Evolutionary conservation across 164 flowering plant species (phyloP).

Genomic region (Nymphaea thermarum): DNA sequence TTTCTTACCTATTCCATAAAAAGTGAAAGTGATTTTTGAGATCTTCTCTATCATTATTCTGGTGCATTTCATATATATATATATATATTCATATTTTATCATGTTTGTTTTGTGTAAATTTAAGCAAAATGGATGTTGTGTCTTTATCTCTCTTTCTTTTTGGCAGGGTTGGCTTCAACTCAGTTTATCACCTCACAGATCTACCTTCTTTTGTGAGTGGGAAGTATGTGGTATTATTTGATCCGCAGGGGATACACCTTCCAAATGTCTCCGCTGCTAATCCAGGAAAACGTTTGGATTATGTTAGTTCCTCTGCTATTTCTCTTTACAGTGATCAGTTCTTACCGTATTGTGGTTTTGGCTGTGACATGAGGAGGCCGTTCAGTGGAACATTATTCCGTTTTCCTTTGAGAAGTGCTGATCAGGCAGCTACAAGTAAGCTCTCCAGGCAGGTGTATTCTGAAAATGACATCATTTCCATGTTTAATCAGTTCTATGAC

Average conservation of each 20-base stretch:
- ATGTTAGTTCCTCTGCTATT: conserved; percentile 69
- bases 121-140: too few relatives aligned
- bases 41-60: too few relatives aligned
- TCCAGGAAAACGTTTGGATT: conserved; percentile 95
- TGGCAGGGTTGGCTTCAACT: conserved; percentile 90
- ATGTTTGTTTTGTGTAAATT: too few relatives aligned
- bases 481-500: conserved; percentile 75
- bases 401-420: conserved; percentile 84
- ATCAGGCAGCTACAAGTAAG: conserved; percentile 73
- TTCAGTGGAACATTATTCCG: conserved; percentile 89
- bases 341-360: conserved; percentile 80
- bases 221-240: conserved; percentile 80
- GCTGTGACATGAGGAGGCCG: conserved; percentile 74
- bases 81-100: too few relatives aligned
- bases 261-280: conserved; percentile 79
- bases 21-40: too few relatives aligned
- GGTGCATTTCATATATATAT: too few relatives aligned
- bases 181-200: conserved; percentile 93
- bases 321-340: conserved; percentile 72
- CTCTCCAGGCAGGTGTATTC: conserved; percentile 79
- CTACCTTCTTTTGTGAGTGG: conserved; percentile 95
- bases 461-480: conserved; percentile 58
- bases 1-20: too few relatives aligned
- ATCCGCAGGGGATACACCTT: conserved; percentile 83
- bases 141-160: too few relatives aligned